Base-by-base conservation (phyloP, 1,139 yeast species). In the Eremothecium coryli region DNA sequence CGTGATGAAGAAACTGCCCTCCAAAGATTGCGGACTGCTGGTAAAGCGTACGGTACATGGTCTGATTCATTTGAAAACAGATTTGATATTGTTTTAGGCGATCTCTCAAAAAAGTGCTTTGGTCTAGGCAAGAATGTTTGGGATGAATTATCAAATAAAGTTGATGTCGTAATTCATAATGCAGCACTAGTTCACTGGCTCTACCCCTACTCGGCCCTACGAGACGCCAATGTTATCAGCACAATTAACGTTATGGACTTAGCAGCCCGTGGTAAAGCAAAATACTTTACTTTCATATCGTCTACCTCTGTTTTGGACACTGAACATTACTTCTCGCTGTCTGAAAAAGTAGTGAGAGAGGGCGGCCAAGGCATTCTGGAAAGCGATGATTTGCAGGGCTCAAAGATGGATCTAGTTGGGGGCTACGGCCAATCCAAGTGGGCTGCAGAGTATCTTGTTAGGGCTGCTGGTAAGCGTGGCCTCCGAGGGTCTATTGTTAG, bases 131-230 rank as follows among this genome's bases (percentile, higher is more conserved):
- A 69, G 18, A 52, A 50, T 1, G 64, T 64, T 25, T 90, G 95
- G 95, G 36, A 47, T 2, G 33, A 54, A 4, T 68, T 93, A 41
- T 61, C 76, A 4, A 60, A 70, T 10, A 61, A 66, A 1, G 66
- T 88, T 39, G 98, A 93, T 58, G 79, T 81, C 4, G 76, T 93
- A 34, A 73, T 93, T 42, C 99, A 93, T 60, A 93, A 93, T 52
- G 98, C 97, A 64, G 99, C 98, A 4, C 68, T 88, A 43, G 99
- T 93, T 27, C 98, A 93, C 60, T 93, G 99, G 99, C 95, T 88
- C 3, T 90, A 82, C 57, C 98, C 97, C 28, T 93, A 93, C 61
- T 65, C 81, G 34, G 84, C 82, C 49, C 68, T 93, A 48, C 75
- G 97, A 50, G 95, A 85, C 42, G 93, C 98, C 25, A 93, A 93